phyloP scores from a whole-genome alignment of 164 flowering plant species.

The Platanus orientalis region DNA sequence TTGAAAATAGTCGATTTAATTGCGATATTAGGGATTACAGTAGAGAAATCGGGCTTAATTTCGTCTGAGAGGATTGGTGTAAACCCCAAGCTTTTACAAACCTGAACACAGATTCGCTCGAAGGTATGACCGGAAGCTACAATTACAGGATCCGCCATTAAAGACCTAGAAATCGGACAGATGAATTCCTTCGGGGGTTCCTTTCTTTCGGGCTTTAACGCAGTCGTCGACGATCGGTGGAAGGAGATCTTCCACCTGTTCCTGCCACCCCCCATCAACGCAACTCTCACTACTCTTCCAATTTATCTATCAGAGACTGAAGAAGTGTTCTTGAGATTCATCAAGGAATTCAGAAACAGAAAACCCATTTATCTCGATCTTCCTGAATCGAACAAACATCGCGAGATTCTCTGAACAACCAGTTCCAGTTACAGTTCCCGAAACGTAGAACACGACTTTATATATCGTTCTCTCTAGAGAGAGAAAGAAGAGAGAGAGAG shows the following conservation, averaged over 20 bases:
- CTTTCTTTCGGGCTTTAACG: constrained; percentile 5
- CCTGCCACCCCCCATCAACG: constrained; percentile 37
- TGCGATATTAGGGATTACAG: constrained; percentile 63
- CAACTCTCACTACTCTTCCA: not conserved
- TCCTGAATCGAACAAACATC: too few relatives aligned
- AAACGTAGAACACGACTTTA: too few relatives aligned
- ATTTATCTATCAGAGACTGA: too few relatives aligned
- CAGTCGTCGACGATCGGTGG: constrained; percentile 19
- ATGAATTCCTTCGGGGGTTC: constrained; percentile 61
- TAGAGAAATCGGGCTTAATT: constrained; percentile 59
- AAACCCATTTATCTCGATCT: too few relatives aligned
- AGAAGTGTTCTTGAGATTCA: too few relatives aligned
- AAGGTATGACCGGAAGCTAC: constrained; percentile 88
- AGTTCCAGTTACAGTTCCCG: too few relatives aligned
- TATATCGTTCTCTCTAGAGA: too few relatives aligned
- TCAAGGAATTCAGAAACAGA: too few relatives aligned
- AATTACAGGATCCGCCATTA: constrained; percentile 87
- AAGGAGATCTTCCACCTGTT: constrained; percentile 46
- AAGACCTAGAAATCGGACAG: constrained; percentile 65
- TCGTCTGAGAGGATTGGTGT: constrained; percentile 46
- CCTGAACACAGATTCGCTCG: constrained; percentile 60
- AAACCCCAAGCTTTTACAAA: constrained; percentile 48
- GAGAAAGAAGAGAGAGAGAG: too few relatives aligned
- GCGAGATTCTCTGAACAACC: too few relatives aligned
- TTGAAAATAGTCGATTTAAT: constrained; percentile 54